Evolutionary conservation across 2,329 filamentous ascomycete genomes (phyloP), one percentile per base, ranked within the genome.

Genomic region (Pseudogymnoascus sp.): DNA sequence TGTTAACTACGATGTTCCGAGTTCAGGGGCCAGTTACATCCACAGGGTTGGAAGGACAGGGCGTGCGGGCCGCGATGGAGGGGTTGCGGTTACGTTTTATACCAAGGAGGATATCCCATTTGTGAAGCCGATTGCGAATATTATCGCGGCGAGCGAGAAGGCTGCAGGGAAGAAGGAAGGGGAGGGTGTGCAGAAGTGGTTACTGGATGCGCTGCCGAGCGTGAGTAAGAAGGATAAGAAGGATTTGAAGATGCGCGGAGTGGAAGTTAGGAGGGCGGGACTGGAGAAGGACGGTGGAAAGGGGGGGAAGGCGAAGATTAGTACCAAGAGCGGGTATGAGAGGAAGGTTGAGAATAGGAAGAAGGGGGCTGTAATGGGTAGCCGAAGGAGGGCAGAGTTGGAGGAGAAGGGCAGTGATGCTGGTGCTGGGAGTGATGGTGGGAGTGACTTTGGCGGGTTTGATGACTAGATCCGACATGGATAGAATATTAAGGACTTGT

Each of bases 1-100:
- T 0, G 90, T 99, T 61, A 99, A 97, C 76, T 99, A 97, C 77
- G 94, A 99, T 74, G 91, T 97, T 7, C 94, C 94, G 0, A 91
- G 88, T n/a, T 92, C 90, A 0, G 89, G 89, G 4, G 93, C 92
- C 0, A 86, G 86, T 1, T 99, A 99, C 72, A 89, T 99, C 5
- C 94, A 99, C 76, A 90, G 94, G 10, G 92, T 94, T 0, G 94
- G 94, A 0, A 84, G 94, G 56, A 97, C 94, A 0, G 94, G 93
- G 0, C 84, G 94, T 21, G 94, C 92, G 0, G 94, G 94, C 0
- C 84, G 92, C 23, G 85, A 90, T 70, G 92, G 92, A 18, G 94
- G 94, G 59, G 84, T 96, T 3, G 92, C 92, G 0, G 88, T 99
- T 1, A 99, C 94, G 0, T 88, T 96, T 64, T 99, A 96, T 75